Conservation (phyloP, 1,284 basidiomycete species). For the Xerocomus cyaneibrunnescens region DNA sequence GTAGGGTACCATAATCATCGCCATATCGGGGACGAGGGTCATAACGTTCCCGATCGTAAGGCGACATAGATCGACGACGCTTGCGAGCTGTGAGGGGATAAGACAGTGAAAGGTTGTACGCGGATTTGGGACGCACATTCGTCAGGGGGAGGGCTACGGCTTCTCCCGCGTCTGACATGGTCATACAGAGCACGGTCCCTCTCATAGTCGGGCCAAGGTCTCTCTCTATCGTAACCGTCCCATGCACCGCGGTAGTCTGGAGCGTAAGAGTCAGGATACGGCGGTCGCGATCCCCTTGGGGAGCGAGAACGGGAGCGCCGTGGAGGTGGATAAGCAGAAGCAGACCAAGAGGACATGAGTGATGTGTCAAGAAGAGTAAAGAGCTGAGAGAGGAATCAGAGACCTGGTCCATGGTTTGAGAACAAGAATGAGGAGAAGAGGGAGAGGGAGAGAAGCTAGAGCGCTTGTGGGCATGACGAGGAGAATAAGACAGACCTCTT, state of each 20-base stretch:
- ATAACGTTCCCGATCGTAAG: conserved; percentile 75
- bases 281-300: conserved; percentile 53
- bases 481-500: conserved; percentile 82
- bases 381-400: conserved; percentile 66
- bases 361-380: conserved; percentile 55
- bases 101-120: conserved; percentile 1
- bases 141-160: conserved; percentile 67
- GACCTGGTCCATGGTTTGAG: conserved; percentile 63
- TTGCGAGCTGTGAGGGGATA: conserved; percentile 58
- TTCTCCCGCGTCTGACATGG: conserved; percentile 61
- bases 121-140: conserved; percentile 51
- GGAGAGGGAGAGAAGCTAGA: conserved; percentile 50
- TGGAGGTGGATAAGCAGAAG: conserved; percentile 64
- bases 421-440: conserved; percentile 68
- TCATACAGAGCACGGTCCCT: conserved; percentile 64
- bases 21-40: conserved; percentile 78
- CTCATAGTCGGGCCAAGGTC: conserved; percentile 62
- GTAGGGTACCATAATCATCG: conserved; percentile 67
- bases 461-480: conserved; percentile 69
- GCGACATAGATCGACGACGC: conserved; percentile 81
- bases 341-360: conserved; percentile 64
- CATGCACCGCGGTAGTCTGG: conserved; percentile 60
- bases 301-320: conserved; percentile 80
- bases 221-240: conserved; percentile 70
- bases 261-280: conserved; percentile 59